These are phyloP conservation scores for Alternaria atra DNA, from an alignment of 2,329 filamentous ascomycete species.

Conservation along the genomic window DNA sequence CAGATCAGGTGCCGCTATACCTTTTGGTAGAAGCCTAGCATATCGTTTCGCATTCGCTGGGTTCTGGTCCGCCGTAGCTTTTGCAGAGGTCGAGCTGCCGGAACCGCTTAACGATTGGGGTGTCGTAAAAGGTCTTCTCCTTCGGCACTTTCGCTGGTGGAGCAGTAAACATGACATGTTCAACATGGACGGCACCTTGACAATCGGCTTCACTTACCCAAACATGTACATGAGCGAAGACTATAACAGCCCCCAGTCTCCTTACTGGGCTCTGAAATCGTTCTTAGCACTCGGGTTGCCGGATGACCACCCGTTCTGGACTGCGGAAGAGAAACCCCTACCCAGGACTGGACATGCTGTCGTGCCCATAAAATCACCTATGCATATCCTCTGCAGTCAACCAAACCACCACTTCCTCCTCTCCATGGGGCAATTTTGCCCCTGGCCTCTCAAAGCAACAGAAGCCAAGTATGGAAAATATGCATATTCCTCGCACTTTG, in stretches of 20 bases:
- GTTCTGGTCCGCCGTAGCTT: conserved; percentile 59
- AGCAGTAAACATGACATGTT: conserved; percentile 55
- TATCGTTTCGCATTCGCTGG: conserved; percentile 62
- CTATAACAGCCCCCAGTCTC: conserved; percentile 66
- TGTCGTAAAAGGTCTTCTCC: conserved; percentile 59
- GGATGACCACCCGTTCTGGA: conserved; percentile 58
- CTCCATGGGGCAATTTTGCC: conserved; percentile 46
- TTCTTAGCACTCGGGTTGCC: conserved; percentile 56
- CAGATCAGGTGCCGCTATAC: conserved; percentile 58
- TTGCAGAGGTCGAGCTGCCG: conserved; percentile 54
- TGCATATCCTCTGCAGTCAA: conserved; percentile 59
- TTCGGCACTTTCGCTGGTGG: conserved; percentile 64
- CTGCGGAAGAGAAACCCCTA: conserved; percentile 51
- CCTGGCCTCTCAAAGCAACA: conserved; percentile 49
- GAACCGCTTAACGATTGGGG: conserved; percentile 52
- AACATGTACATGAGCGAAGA: conserved; percentile 67
- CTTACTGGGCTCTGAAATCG: conserved; percentile 64
- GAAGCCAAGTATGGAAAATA: conserved; percentile 49
- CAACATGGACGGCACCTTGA: conserved; percentile 60
- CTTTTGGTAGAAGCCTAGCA: conserved; percentile 62
- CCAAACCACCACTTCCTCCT: conserved; percentile 45
- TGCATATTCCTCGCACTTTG: conserved; percentile 49
- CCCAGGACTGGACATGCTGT: conserved; percentile 8
- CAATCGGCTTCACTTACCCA: conserved; percentile 57
- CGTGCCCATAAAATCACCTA: conserved; percentile 40